phyloP scores from a whole-genome alignment of 805 yeast genomes.

The Starmerella scarabaei region DNA sequence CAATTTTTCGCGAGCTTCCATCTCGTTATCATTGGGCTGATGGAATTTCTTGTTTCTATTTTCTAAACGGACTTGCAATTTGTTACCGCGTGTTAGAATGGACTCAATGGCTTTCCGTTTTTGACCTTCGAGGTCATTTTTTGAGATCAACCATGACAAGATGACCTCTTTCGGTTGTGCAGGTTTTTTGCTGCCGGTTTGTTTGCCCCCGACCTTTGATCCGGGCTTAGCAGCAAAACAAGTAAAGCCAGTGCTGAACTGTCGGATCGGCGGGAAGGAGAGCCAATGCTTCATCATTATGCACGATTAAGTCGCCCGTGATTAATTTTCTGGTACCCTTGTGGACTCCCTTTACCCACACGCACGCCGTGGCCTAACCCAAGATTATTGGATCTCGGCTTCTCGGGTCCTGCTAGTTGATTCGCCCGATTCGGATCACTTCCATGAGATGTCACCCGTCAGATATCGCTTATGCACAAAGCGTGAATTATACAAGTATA shows the following conservation, averaged over 20 bases:
- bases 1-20: constrained; percentile 23
- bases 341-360: too few relatives aligned
- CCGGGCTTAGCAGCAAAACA: neutral
- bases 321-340: too few relatives aligned
- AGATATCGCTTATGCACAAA: too few relatives aligned
- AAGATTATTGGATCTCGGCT: too few relatives aligned
- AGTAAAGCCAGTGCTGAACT: neutral
- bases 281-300: too few relatives aligned
- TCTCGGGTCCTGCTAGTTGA: too few relatives aligned
- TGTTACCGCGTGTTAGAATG: constrained; percentile 24
- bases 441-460: too few relatives aligned
- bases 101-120: constrained; percentile 26
- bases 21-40: constrained; percentile 19
- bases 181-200: constrained; percentile 2
- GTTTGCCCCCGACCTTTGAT: neutral
- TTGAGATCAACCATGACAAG: constrained; percentile 26
- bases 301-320: too few relatives aligned
- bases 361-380: too few relatives aligned
- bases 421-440: too few relatives aligned
- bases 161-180: constrained; percentile 21
- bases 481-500: too few relatives aligned
- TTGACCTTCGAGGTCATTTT: constrained; percentile 25
- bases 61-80: constrained; percentile 21
- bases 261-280: neutral
- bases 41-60: constrained; percentile 12